Base-by-base conservation (phyloP, 257 asterid species). In the Solanum stenotomum region DNA sequence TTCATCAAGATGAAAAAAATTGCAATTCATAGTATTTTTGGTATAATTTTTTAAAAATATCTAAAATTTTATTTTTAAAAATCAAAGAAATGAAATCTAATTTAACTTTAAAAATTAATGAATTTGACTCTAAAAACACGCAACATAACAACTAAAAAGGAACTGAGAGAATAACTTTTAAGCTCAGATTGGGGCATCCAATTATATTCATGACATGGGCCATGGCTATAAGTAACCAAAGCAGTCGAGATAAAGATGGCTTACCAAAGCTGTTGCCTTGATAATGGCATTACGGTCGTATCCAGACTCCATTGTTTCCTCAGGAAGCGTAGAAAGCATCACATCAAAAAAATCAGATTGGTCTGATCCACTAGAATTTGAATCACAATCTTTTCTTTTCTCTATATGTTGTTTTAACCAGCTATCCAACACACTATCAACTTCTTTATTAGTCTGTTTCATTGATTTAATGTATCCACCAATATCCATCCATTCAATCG, bases 181-280 rank as follows among this genome's bases (percentile, higher is more conserved):
- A 38, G 42, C 10, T 38, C 42, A 38, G 42, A 38, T 38, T 38
- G 42, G 11, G 11, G 42, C 11, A 38, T 38, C 11, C 11, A 38
- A 38, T 38, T 8, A 38, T 38, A 8, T 38, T 8, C 3, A 38
- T 38, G 11, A 8, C 42, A 38, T 8, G 42, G 42, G 12, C 13
- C 44, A 3, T 9, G 44, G 44, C 12, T 40, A 3, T 9, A 40
- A 10, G 49, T 11, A 42, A 42, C 49, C 14, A 42, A 42, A 42
- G 14, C 49, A 42, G 13, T 42, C 11, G 49, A 42, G 13, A 42
- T 42, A 44, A 38, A 44, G 52, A 44, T 44, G 5, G 9, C 87
- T 56, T 92, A 94, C 97, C 88, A 86, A 75, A 31, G 92, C 27
- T 1, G 96, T 93, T 29, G 97, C 91, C 91, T 93, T 94, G 91